Percentiles rank a stretch among this genome's conserved stretches.
Evolutionary conservation across 441 rosid species (phyloP).

Genomic region (Populus trichocarpa): DNA sequence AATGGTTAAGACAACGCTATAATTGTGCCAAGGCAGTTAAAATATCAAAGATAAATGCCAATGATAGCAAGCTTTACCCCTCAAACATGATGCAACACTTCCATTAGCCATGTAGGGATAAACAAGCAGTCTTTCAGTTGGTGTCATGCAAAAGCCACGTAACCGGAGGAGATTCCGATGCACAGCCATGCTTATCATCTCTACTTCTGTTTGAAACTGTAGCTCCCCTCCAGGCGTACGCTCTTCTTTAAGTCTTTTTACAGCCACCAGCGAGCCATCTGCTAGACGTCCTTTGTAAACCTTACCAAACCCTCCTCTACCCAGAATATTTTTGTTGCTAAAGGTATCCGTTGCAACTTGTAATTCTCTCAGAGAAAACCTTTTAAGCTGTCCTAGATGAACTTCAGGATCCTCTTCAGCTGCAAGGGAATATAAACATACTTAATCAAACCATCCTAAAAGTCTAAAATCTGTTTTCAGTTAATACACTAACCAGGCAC

Average conservation of each 20-base stretch:
- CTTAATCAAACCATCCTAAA: neutral
- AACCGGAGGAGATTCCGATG: constrained; percentile 83
- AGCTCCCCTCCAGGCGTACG: constrained; percentile 92
- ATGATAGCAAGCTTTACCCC: constrained; percentile 44
- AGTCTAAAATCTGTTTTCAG: neutral
- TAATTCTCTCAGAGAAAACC: constrained; percentile 80
- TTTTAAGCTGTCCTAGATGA: constrained; percentile 86
- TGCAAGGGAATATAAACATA: constrained; percentile 28
- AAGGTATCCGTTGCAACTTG: constrained; percentile 91
- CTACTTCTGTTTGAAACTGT: constrained; percentile 94
- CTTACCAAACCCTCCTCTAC: constrained; percentile 96
- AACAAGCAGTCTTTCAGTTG: constrained; percentile 82
- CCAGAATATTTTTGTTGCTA: constrained; percentile 82
- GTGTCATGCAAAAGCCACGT: constrained; percentile 95
- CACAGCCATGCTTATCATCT: constrained; percentile 97
- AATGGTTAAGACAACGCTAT: neutral
- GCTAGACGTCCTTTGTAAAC: constrained; percentile 89
- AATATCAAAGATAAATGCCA: neutral
- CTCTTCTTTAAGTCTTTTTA: constrained; percentile 85
- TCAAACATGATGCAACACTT: constrained; percentile 92
- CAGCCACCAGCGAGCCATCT: constrained; percentile 90
- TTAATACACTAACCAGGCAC: constrained; percentile 65
- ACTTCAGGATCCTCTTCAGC: constrained; percentile 97
- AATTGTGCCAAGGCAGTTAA: neutral
- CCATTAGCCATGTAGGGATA: constrained; percentile 98